Percentiles rank a stretch among this genome's conserved stretches.
These are phyloP conservation scores for Fusarium xyrophilum DNA, from an alignment of 2,329 filamentous ascomycete species.

Conservation along the genomic window DNA sequence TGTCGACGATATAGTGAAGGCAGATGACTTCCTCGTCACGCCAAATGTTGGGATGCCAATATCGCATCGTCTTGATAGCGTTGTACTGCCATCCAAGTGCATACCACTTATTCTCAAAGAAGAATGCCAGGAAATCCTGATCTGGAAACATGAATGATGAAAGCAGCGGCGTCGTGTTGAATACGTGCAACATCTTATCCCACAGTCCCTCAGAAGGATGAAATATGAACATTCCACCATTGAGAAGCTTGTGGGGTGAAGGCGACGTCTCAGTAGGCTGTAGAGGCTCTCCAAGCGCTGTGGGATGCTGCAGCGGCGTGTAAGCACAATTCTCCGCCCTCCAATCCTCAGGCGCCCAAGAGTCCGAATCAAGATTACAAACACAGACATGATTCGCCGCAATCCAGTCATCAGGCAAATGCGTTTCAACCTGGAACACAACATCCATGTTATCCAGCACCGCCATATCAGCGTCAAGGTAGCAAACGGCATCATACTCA, in stretches of 20 bases:
- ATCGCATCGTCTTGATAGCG: slow-evolving; percentile 35
- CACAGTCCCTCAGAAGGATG: slow-evolving; percentile 22
- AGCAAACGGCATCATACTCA: slow-evolving; percentile 33
- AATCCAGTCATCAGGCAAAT: slow-evolving; percentile 31
- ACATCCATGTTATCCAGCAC: slow-evolving; percentile 32
- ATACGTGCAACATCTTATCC: slow-evolving; percentile 20
- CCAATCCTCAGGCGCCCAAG: slow-evolving; percentile 35
- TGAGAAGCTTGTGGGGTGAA: slow-evolving; percentile 24
- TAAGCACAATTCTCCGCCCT: slow-evolving; percentile 31
- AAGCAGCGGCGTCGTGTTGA: slow-evolving; percentile 25
- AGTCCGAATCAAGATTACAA: slow-evolving; percentile 32
- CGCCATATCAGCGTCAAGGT: slow-evolving; percentile 36
- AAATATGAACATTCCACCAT: slow-evolving; percentile 36
- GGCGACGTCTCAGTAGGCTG: slow-evolving; percentile 15
- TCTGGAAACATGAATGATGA: slow-evolving; percentile 31
- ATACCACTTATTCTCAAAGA: slow-evolving; percentile 30
- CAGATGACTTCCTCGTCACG: slow-evolving; percentile 34
- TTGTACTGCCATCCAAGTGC: slow-evolving; percentile 37
- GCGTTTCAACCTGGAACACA: slow-evolving; percentile 15
- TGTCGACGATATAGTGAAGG: slow-evolving; percentile 36
- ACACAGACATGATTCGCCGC: slow-evolving; percentile 36
- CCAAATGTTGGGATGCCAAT: slow-evolving; percentile 35
- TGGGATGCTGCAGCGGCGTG: slow-evolving; percentile 26
- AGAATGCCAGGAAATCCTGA: slow-evolving; percentile 29
- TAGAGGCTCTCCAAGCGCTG: slow-evolving; percentile 6